Percentiles rank a stretch among this genome's conserved stretches.
phyloP scores from a whole-genome alignment of 306 rosid genomes.

The Cucurbita ficifolia region DNA sequence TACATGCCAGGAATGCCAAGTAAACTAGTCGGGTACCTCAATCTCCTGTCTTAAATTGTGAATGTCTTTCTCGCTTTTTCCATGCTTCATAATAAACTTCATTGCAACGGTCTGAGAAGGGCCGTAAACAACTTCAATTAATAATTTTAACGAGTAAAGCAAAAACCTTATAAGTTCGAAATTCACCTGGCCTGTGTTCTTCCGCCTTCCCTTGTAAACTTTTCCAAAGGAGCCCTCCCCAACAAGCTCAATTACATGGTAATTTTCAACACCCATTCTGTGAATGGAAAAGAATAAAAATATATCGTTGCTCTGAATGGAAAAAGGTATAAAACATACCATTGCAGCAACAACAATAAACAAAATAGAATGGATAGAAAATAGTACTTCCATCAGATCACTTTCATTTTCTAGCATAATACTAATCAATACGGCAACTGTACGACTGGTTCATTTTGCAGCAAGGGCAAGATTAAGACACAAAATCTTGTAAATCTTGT shows the following conservation, averaged over 20 bases:
- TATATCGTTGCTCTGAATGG: background rate
- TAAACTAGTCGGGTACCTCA: conserved; percentile 35
- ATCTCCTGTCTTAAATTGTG: conserved; percentile 87
- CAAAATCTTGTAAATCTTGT: no score
- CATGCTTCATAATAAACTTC: conserved; percentile 97
- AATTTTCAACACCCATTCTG: conserved; percentile 76
- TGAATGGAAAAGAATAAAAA: background rate
- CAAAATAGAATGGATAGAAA: background rate
- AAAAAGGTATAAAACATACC: background rate
- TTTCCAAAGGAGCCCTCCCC: conserved; percentile 99
- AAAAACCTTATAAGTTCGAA: background rate
- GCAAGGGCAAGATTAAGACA: no score
- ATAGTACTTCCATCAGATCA: no score
- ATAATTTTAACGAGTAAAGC: background rate
- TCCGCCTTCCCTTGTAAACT: conserved; percentile 88
- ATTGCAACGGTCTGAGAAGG: conserved; percentile 73
- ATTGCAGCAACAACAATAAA: background rate
- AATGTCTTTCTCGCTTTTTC: conserved; percentile 85
- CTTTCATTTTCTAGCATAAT: no score
- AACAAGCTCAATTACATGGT: conserved; percentile 90
- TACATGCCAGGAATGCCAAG: background rate
- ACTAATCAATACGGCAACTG: no score
- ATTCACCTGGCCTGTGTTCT: conserved; percentile 65
- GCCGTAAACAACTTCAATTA: background rate
- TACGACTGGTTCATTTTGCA: no score